Evolutionary conservation across 495 filamentous ascomycete genomes (phyloP), one percentile per base, ranked within the genome.

Genomic region (Ascobolus immersus): DNA sequence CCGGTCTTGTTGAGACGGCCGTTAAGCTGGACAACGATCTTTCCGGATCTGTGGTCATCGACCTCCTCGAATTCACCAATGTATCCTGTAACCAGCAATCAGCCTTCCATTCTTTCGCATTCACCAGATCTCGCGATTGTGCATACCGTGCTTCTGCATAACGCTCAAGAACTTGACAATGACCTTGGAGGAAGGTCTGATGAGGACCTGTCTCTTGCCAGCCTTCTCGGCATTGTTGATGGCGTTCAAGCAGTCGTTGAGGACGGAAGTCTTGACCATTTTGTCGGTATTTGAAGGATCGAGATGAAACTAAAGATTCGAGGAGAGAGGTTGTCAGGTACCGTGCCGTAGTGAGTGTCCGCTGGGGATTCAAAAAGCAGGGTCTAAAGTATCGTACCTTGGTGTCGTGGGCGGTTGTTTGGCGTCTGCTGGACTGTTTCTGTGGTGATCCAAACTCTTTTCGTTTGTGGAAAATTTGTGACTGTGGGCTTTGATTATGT

Each of bases 141-240:
- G 77, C 79, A 39, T 84, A 94, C 86, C 89, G 60, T 96, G 89
- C 60, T 73, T 74, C 64, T 94, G 86, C 86, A 94, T 94, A 55
- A 92, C 84, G 53, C 66, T 67, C 47, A 96, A 63, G 69, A 93
- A 94, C 71, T 93, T 94, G 66, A 91, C 69, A 50, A 93, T 94
- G 65, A 94, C 86, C 71, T 96, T 96, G 51, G 84, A 93, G 57
- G 67, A 73, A 51, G 86, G 86, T 41, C 81, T 69, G 65, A 96
- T 89, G 48, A 94, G 57, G 47, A 93, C 86, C 62, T 96, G 86
- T 47, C 86, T 79, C 73, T 92, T 92, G 55, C 86, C 86, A 45
- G 72, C 65, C 73, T 94, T 93, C 69, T 96, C 86, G 65, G 86
- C 86, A 57, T 94, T 96, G 77, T 96, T 94, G 73, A 96, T 91